phyloP scores from a whole-genome alignment of 2,329 filamentous ascomycete species.

The Camptophora hylomeconis region DNA sequence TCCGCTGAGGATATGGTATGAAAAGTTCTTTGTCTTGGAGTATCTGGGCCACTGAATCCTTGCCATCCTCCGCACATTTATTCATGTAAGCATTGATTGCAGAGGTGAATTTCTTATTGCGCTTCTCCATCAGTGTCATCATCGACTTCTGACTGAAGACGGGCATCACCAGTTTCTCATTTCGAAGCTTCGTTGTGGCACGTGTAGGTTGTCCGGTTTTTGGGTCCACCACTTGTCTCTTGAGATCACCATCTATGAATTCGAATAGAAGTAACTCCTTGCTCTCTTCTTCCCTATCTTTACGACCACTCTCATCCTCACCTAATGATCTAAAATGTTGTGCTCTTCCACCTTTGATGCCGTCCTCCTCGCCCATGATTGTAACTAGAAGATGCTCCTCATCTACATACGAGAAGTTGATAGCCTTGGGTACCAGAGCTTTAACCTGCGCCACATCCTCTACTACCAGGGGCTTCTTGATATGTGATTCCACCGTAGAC shows the following conservation, averaged over 20 bases:
- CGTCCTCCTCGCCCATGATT: slow-evolving; percentile 54
- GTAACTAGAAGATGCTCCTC: slow-evolving; percentile 73
- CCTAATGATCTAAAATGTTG: slow-evolving; percentile 35
- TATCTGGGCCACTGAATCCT: slow-evolving; percentile 57
- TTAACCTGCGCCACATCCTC: slow-evolving; percentile 76
- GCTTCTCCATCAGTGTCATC: slow-evolving; percentile 74
- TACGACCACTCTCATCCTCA: slow-evolving; percentile 23
- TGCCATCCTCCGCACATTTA: slow-evolving; percentile 47
- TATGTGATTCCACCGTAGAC: slow-evolving; percentile 71
- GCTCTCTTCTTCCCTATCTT: slow-evolving; percentile 22
- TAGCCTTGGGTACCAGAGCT: slow-evolving; percentile 60
- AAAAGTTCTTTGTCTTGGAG: slow-evolving; percentile 44
- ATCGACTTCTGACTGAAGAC: slow-evolving; percentile 89
- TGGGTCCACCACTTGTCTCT: slow-evolving; percentile 58
- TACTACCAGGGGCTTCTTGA: slow-evolving; percentile 53
- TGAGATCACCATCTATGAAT: slow-evolving; percentile 82
- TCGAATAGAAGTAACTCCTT: slow-evolving; percentile 78
- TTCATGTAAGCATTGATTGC: slow-evolving; percentile 69
- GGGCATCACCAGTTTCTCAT: slow-evolving; percentile 80
- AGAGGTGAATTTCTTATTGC: slow-evolving; percentile 69
- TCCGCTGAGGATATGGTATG: slow-evolving; percentile 47
- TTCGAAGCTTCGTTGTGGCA: slow-evolving; percentile 52
- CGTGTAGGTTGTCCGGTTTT: slow-evolving; percentile 62
- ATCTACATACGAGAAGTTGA: slow-evolving; percentile 78
- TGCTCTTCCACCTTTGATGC: slow-evolving; percentile 45